Evolutionary conservation across 352 stramenopile genomes (phyloP).

Genomic region (Pythium brachiatum): DNA sequence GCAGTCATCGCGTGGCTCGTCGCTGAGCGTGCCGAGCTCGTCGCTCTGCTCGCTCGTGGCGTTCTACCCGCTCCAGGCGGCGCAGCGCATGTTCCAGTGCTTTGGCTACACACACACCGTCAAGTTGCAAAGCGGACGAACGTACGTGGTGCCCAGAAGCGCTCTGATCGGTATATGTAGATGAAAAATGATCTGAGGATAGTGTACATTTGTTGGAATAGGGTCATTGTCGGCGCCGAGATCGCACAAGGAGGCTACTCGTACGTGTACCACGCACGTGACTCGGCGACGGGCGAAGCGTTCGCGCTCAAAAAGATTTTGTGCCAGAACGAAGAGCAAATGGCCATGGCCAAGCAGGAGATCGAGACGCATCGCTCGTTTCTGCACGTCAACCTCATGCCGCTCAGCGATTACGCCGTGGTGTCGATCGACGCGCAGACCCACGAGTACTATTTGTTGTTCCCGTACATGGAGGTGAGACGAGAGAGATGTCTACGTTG

Average conservation of each 20-base stretch:
- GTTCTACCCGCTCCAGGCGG: slow-evolving; percentile 55
- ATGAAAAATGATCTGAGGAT: not conserved
- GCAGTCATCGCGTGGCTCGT: not conserved
- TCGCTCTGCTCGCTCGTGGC: slow-evolving; percentile 38
- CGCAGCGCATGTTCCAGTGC: slow-evolving; percentile 64
- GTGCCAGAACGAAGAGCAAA: slow-evolving; percentile 83
- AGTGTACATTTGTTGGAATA: slow-evolving; percentile 13
- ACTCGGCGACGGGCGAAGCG: slow-evolving; percentile 65
- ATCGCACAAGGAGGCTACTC: slow-evolving; percentile 87
- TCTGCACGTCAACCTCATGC: slow-evolving; percentile 81
- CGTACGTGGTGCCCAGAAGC: slow-evolving; percentile 36
- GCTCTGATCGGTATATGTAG: not conserved
- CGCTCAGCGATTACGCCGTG: slow-evolving; percentile 72
- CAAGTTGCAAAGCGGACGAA: slow-evolving; percentile 71
- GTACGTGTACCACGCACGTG: slow-evolving; percentile 77
- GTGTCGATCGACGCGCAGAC: slow-evolving; percentile 38
- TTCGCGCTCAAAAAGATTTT: slow-evolving; percentile 91
- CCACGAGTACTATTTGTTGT: slow-evolving; percentile 84
- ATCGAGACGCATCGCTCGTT: slow-evolving; percentile 79
- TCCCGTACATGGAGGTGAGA: slow-evolving; percentile 78
- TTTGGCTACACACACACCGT: slow-evolving; percentile 67
- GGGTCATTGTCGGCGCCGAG: slow-evolving; percentile 53
- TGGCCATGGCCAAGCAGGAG: slow-evolving; percentile 74
- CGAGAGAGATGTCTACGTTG: too few species aligned
- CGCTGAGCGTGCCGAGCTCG: not conserved